Evolutionary conservation across 75 land plant genomes (phyloP).

Genomic region (Cryptomeria japonica): DNA sequence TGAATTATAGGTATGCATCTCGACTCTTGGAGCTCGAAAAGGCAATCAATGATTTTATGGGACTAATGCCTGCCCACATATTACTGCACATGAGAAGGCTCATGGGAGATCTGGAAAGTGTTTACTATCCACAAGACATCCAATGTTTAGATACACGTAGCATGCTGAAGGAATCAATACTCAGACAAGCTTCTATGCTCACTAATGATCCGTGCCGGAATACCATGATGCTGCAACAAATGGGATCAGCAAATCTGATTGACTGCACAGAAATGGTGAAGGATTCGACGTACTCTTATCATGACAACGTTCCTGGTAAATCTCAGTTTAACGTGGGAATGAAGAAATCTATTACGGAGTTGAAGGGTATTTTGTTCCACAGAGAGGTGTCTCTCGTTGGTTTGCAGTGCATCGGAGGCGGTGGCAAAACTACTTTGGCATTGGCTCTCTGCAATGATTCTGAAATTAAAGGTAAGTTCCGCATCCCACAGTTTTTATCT

Average conservation of each 20-base stretch:
- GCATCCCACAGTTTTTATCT: too few species aligned
- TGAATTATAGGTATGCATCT: neutral
- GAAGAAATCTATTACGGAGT: neutral
- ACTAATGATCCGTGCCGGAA: neutral
- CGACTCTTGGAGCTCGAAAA: neutral
- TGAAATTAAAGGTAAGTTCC: too few species aligned
- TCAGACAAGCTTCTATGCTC: neutral
- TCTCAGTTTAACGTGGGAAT: neutral
- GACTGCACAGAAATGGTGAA: neutral
- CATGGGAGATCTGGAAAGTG: too few species aligned
- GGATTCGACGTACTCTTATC: neutral
- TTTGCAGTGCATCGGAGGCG: neutral
- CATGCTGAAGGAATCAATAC: neutral
- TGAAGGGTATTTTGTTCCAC: neutral
- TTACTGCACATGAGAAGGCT: too few species aligned
- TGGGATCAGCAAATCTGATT: neutral
- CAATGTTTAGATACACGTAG: neutral
- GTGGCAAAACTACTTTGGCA: neutral
- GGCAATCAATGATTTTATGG: neutral
- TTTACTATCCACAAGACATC: too few species aligned
- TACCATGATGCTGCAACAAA: neutral
- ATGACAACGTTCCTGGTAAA: neutral
- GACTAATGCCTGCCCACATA: too few species aligned
- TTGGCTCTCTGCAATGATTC: neutral
- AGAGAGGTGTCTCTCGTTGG: neutral